Conservation (phyloP, 225 moss, liverwort and hornwort genomes). For the Antitrichia curtipendula region DNA sequence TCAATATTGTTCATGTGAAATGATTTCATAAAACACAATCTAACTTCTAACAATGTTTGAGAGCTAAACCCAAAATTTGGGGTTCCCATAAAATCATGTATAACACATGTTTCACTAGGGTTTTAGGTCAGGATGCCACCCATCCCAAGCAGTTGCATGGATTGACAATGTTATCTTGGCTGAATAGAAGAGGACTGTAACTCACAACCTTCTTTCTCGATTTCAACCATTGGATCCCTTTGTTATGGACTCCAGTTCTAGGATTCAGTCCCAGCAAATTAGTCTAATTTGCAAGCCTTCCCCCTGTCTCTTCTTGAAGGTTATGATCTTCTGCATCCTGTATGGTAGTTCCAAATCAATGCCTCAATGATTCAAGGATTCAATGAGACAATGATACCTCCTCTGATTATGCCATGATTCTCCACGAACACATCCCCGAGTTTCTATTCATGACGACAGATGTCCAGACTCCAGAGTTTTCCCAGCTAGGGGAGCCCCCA, state of each 20-base stretch:
- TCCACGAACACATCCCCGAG: not conserved
- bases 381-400: too few relatives aligned
- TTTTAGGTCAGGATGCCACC: not conserved
- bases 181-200: not conserved
- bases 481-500: fast-evolving
- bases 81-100: not conserved
- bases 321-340: not conserved
- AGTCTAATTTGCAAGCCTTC: too few relatives aligned
- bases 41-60: fast-evolving
- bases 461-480: not conserved
- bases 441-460: not conserved
- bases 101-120: not conserved
- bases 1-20: not conserved
- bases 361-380: not conserved
- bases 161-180: not conserved
- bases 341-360: not conserved
- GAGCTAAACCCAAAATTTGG: not conserved
- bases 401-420: not conserved
- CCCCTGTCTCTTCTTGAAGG: too few relatives aligned
- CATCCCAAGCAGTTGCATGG: not conserved
- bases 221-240: not conserved
- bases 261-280: fast-evolving
- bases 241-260: not conserved
- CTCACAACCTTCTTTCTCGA: not conserved
- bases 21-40: not conserved